Evolutionary conservation across 768 basidiomycete genomes (phyloP), one percentile per base, ranked within the genome.

Genomic region (Fomitopsis serialis): DNA sequence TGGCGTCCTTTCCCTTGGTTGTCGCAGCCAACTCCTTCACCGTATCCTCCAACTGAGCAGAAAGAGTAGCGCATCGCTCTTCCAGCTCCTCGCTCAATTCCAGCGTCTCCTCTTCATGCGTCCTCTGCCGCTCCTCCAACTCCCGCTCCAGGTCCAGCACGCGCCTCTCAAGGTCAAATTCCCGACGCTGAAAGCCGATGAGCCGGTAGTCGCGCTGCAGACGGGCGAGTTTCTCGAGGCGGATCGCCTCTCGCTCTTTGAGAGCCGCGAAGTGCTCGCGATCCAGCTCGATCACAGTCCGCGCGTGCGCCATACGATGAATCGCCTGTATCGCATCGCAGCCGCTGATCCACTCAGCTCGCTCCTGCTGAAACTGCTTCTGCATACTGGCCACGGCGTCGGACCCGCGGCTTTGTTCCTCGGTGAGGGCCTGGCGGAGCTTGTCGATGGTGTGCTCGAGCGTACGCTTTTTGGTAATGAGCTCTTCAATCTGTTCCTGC

Each of bases 401-500:
- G 44, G 73, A 76, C 45, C 71, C 66, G 52, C 77, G 76, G 19
- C 65, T 63, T 46, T 70, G 64, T 59, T 82, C 81, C 24, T 61
- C 61, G 2, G 67, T 58, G 27, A 83, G 60, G 40, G 82, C 78
- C 22, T 78, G 76, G 15, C 69, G 63, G 34, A 88, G 75, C 42
- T 77, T 79, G 59, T 78, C 78, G 66, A 77, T 75, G 3, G 76
- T 77, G 55, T 82, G 78, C 53, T 87, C 85, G 49, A 87, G 75
- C 0, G 78, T 78, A 23, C 81, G 81, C 61, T 80, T 85, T 56
- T 81, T 76, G 57, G 85, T 79, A 2, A 88, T 84, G 49, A 91
- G 79, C 42, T 90, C 85, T 46, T 84, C 78, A 47, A 91, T 87
- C 64, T 89, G 87, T 2, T 75, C 68, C 54, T 82, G 82, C 64